Percentiles rank a stretch among this genome's conserved stretches.
phyloP scores from a whole-genome alignment of 2,329 filamentous ascomycete species.

The Ophiostoma sp. region DNA sequence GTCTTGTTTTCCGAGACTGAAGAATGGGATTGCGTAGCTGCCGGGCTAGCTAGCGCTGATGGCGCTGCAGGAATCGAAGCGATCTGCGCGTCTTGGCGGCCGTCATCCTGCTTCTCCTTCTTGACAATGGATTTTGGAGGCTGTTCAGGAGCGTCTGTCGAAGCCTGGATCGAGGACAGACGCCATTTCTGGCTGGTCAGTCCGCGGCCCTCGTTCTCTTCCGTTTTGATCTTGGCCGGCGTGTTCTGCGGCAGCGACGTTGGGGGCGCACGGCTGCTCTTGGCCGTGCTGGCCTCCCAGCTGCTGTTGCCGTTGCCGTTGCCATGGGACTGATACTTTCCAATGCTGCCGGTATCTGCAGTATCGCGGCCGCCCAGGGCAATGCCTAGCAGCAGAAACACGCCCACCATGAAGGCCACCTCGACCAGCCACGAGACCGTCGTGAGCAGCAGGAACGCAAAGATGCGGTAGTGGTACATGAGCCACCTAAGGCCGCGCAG shows the following conservation, averaged over 20 bases:
- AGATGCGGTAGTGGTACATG: constrained; percentile 77
- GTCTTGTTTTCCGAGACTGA: no score
- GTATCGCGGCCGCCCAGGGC: background rate
- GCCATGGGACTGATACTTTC: background rate
- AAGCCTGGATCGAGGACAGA: background rate
- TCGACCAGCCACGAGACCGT: constrained; percentile 71
- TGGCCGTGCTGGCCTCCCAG: constrained; percentile 6
- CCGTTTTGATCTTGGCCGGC: background rate
- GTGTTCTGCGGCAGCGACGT: background rate
- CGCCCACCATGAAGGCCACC: constrained; percentile 58
- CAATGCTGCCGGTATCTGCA: background rate
- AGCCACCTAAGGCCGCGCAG: constrained; percentile 73
- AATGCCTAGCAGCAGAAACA: constrained; percentile 54
- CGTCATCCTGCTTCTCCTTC: no score
- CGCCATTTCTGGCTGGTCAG: background rate
- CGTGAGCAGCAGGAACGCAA: constrained; percentile 64
- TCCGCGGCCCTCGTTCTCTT: background rate
- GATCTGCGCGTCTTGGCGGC: no score
- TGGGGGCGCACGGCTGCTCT: background rate
- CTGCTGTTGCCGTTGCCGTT: background rate
- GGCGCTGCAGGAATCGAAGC: no score
- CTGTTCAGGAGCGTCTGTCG: no score
- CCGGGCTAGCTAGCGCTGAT: no score
- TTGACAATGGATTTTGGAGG: no score
- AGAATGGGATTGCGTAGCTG: no score